Conservation (phyloP, 768 basidiomycete genomes). For the Phylloporus rhodoxanthus region DNA sequence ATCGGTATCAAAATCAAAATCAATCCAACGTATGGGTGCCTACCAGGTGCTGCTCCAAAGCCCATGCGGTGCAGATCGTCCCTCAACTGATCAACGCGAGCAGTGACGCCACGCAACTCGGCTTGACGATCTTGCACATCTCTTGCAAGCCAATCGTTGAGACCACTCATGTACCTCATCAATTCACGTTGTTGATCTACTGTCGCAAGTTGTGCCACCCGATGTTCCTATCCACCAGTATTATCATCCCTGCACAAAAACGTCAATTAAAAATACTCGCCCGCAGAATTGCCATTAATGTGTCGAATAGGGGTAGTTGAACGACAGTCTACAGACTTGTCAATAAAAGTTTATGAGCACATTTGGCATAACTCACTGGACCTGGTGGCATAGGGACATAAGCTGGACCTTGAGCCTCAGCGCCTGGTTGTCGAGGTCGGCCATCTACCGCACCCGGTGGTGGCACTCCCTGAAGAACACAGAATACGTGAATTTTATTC, state of each 20-base stretch:
- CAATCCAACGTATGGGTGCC: slow-evolving; percentile 5
- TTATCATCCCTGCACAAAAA: slow-evolving; percentile 6
- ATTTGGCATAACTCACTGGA: slow-evolving; percentile 39
- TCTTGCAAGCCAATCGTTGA: slow-evolving; percentile 75
- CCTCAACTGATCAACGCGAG: slow-evolving; percentile 48
- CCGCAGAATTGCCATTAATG: slow-evolving; percentile 62
- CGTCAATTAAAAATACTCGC: slow-evolving; percentile 33
- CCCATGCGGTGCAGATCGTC: slow-evolving; percentile 42
- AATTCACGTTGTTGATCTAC: slow-evolving; percentile 75
- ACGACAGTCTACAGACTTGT: slow-evolving; percentile 45
- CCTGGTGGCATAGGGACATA: slow-evolving; percentile 46
- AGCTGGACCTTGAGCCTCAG: slow-evolving; percentile 22
- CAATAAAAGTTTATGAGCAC: background rate
- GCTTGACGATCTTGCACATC: slow-evolving; percentile 76
- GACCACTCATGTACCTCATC: slow-evolving; percentile 68
- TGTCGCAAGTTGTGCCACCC: slow-evolving; percentile 64
- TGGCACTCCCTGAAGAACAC: slow-evolving; percentile 15
- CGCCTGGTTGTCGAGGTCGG: slow-evolving; percentile 17
- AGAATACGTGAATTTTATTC: background rate
- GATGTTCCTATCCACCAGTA: slow-evolving; percentile 54
- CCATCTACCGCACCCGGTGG: slow-evolving; percentile 24
- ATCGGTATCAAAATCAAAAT: background rate
- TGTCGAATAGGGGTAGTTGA: slow-evolving; percentile 61
- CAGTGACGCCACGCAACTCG: slow-evolving; percentile 61
- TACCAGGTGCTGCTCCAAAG: slow-evolving; percentile 38